phyloP scores from a whole-genome alignment of 306 rosid species.

The Dalbergia cochinchinensis region DNA sequence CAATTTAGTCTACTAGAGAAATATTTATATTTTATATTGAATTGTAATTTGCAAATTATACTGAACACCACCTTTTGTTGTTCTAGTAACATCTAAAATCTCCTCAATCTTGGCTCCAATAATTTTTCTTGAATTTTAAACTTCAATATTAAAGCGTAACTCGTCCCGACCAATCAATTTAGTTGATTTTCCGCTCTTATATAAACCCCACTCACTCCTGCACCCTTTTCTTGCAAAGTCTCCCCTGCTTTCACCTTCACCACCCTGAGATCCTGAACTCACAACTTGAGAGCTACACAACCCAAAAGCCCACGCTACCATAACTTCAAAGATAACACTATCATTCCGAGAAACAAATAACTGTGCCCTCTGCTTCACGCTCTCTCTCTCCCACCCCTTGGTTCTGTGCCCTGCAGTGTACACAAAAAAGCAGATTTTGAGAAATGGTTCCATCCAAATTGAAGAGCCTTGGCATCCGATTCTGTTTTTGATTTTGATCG shows the following conservation, averaged over 20 bases:
- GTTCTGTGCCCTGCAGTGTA: neutral
- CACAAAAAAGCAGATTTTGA: conserved; percentile 27
- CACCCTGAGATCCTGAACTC: neutral
- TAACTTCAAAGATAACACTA: no score
- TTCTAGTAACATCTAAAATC: neutral
- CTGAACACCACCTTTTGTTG: neutral
- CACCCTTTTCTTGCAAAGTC: neutral
- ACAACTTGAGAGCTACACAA: neutral
- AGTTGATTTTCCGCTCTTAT: conserved; percentile 24
- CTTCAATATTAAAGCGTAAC: neutral
- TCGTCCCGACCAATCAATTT: neutral
- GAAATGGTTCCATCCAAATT: conserved; percentile 49
- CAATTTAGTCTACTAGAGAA: no score
- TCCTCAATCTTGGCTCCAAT: no score
- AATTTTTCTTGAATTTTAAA: neutral
- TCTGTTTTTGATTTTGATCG: conserved; percentile 55
- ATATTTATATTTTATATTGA: no score
- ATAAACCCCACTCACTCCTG: conserved; percentile 47
- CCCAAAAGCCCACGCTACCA: neutral
- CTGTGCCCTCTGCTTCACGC: conserved; percentile 20
- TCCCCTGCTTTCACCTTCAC: conserved; percentile 1
- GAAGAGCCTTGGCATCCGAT: conserved; percentile 44
- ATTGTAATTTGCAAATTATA: no score
- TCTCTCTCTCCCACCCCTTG: conserved; percentile 26
- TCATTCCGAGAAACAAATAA: no score